Evolutionary conservation across 1,139 yeast genomes (phyloP), one percentile per base, ranked within the genome.

Genomic region (Debaryomyces sp.): DNA sequence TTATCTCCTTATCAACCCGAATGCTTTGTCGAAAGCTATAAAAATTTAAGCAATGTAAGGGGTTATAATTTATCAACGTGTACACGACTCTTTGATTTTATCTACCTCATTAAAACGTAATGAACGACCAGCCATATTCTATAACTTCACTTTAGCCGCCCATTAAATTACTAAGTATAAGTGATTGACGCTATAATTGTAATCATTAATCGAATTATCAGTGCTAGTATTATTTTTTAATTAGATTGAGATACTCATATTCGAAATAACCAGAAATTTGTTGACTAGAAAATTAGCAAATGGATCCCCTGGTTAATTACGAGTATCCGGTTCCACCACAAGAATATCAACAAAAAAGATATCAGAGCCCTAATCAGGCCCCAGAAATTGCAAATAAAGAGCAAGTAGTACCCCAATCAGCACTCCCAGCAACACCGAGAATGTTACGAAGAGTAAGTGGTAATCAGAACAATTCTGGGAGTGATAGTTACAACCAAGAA

Each of bases 361-460:
- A 30, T 18, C 44, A 36, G 8, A 45, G 18, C 18, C 39, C 46
- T 18, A 42, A 44, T 37, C 37, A 29, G 23, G 37, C 15, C 21
- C 24, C 40, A n/a, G 29, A 22, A 6, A 5, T 12, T 6, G 9
- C 39, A 32, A 27, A 17, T 12, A 32, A 35, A 23, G 47, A 47
- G 26, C 50, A 34, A 40, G 6, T 15, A 13, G 38, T 15, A 13
- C 24, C 27, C n/a, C 50, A 51, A 18, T 59, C 66, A 7, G 62
- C 60, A 24, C 77, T 70, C 45, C 91, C 90, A 2, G 92, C 92
- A 2, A 85, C 92, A 1, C 88, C 91, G n/a, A 71, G 92, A 58
- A 87, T 87, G 94, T 70, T 87, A 57, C 75, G 90, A 52, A 82
- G 81, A 56, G 78, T 77, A 10, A 73, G 76, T 54, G 74, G 76